phyloP scores from a whole-genome alignment of 139 green algal genomes.

The Chlorella ohadii region DNA sequence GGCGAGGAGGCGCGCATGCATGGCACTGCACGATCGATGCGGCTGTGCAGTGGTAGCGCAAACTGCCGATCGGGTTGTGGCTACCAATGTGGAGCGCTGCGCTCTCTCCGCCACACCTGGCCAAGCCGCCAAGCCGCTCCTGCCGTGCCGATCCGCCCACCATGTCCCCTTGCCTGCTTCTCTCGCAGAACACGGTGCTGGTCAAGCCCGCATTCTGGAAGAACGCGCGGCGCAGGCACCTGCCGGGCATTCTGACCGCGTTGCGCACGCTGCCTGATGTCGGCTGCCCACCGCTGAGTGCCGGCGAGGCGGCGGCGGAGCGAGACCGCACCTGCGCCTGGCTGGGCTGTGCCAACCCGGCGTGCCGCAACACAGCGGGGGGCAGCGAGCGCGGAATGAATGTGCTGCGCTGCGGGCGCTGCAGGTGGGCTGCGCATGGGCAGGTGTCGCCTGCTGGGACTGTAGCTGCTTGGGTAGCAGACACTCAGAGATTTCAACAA shows the following conservation, averaged over 20 bases:
- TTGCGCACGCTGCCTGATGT: neutral
- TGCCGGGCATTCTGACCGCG: neutral
- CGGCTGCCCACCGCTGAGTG: neutral
- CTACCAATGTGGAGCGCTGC: too few species aligned
- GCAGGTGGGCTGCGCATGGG: neutral
- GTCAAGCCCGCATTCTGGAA: neutral
- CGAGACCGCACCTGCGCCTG: neutral
- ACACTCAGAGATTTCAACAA: too few species aligned
- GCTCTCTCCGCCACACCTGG: too few species aligned
- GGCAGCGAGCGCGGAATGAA: neutral
- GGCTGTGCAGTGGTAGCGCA: too few species aligned
- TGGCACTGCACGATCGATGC: too few species aligned
- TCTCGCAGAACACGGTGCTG: neutral
- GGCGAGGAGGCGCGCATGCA: too few species aligned
- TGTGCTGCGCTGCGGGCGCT: constrained; percentile 3
- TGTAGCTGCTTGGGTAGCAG: too few species aligned
- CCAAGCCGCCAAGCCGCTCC: too few species aligned
- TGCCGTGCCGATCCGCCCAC: too few species aligned
- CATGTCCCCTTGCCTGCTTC: too few species aligned
- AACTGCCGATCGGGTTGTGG: too few species aligned
- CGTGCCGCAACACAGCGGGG: neutral
- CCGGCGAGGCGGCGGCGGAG: neutral
- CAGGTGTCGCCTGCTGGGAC: too few species aligned
- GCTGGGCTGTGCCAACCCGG: constrained; percentile 1
- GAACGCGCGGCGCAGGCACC: neutral